A percentile compares a stretch with the other conserved stretches of the same genome.
phyloP scores from a whole-genome alignment of 2,329 filamentous ascomycete genomes.

The Penicillium sp. region DNA sequence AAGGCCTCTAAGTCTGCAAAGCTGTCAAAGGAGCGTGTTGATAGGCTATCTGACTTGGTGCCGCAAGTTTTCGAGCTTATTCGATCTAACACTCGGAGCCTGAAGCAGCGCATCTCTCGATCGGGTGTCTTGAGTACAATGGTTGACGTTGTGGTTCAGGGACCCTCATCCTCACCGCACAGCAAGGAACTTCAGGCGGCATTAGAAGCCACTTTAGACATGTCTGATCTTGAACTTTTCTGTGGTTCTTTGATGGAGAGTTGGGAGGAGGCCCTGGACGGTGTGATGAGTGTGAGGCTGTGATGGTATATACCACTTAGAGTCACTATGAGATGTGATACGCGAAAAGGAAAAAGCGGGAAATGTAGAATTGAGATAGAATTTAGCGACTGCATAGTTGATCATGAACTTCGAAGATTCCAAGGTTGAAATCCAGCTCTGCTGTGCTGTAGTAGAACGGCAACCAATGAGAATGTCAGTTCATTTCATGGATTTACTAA shows the following conservation, averaged over 20 bases:
- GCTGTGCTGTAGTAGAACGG: neutral
- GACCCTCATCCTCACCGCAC: slow-evolving; percentile 23
- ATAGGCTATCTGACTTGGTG: slow-evolving; percentile 27
- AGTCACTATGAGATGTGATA: neutral
- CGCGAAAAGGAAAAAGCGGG: neutral
- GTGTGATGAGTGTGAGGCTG: slow-evolving; percentile 35
- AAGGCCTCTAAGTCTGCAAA: slow-evolving; percentile 33
- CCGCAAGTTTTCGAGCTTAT: slow-evolving; percentile 35
- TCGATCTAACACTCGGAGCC: slow-evolving; percentile 33
- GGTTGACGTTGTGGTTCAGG: slow-evolving; percentile 38
- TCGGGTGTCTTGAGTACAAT: slow-evolving; percentile 45
- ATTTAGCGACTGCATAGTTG: neutral
- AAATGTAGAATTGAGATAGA: neutral
- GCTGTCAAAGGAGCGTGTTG: slow-evolving; percentile 35
- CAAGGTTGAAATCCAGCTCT: neutral
- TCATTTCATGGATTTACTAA: neutral
- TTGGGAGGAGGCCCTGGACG: slow-evolving; percentile 48
- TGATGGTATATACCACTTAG: slow-evolving; percentile 13
- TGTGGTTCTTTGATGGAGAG: slow-evolving; percentile 49
- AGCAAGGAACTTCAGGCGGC: slow-evolving; percentile 28
- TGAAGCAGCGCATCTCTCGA: slow-evolving; percentile 41
- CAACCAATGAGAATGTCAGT: neutral
- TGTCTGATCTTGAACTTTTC: slow-evolving; percentile 42
- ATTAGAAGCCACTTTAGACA: slow-evolving; percentile 39
- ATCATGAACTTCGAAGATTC: neutral